Evolutionary conservation across 768 basidiomycete species (phyloP).

Genomic region (Leccinum incarnatum): DNA sequence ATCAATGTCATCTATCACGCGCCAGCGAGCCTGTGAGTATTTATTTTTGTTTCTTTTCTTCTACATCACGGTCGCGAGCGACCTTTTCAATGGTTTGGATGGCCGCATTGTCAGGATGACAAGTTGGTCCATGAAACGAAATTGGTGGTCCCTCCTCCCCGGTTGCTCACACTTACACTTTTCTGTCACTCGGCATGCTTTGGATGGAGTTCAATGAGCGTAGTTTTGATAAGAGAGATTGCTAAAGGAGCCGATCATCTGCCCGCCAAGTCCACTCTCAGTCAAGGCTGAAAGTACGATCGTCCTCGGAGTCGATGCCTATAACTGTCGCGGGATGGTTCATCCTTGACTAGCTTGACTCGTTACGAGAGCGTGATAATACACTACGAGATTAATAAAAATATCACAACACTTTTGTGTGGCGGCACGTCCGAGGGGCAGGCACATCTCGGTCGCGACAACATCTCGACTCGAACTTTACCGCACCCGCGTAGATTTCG

Average conservation of each 20-base stretch:
- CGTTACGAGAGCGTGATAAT: neutral
- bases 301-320: neutral
- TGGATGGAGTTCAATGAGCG: neutral
- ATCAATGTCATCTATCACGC: conserved; percentile 48
- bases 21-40: conserved; percentile 37
- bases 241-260: neutral
- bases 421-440: neutral
- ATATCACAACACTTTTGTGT: neutral
- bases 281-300: neutral
- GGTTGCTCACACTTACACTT: neutral
- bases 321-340: conserved; percentile 4
- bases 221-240: neutral
- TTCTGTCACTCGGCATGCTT: neutral
- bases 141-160: neutral
- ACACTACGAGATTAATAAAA: neutral
- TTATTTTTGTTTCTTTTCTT: neutral
- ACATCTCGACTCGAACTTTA: conserved; percentile 6
- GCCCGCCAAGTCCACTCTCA: neutral
- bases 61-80: neutral
- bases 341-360: neutral
- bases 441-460: conserved; percentile 4
- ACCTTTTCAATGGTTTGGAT: neutral
- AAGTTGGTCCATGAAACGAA: neutral
- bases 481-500: neutral
- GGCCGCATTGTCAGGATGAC: neutral